Percentiles rank a stretch among this genome's conserved stretches.
Conservation (phyloP, 1,139 yeast species). For the Saccharomyces pastorianus region DNA sequence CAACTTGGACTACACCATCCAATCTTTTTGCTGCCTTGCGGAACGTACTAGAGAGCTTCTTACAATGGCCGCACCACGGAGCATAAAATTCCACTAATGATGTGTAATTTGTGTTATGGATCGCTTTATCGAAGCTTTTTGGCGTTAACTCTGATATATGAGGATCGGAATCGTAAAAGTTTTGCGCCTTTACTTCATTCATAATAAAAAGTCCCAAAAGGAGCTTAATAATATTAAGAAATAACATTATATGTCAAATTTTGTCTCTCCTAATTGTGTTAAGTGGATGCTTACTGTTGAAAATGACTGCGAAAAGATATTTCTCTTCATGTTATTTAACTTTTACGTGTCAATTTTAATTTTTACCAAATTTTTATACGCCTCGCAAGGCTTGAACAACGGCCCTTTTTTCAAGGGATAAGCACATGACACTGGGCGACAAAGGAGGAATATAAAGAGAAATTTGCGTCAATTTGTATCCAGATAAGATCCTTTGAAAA, state of each 20-base stretch:
- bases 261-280: background rate
- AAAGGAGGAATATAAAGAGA: background rate
- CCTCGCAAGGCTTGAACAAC: background rate
- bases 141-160: conserved; percentile 52
- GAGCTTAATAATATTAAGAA: background rate
- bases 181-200: conserved; percentile 16
- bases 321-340: background rate
- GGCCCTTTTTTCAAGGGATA: background rate
- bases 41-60: conserved; percentile 48
- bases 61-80: conserved; percentile 92
- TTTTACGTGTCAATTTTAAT: background rate
- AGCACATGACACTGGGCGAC: background rate
- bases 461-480: background rate
- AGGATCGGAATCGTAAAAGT: conserved; percentile 39
- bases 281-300: background rate
- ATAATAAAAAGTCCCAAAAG: background rate
- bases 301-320: background rate
- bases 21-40: conserved; percentile 56
- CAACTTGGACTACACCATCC: conserved; percentile 52
- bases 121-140: conserved; percentile 53
- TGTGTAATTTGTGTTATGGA: conserved; percentile 64
- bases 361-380: background rate
- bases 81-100: conserved; percentile 88
- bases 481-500: background rate
- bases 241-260: background rate